phyloP scores from a whole-genome alignment of 2,329 filamentous ascomycete genomes.

The Aspergillus caelatus region DNA sequence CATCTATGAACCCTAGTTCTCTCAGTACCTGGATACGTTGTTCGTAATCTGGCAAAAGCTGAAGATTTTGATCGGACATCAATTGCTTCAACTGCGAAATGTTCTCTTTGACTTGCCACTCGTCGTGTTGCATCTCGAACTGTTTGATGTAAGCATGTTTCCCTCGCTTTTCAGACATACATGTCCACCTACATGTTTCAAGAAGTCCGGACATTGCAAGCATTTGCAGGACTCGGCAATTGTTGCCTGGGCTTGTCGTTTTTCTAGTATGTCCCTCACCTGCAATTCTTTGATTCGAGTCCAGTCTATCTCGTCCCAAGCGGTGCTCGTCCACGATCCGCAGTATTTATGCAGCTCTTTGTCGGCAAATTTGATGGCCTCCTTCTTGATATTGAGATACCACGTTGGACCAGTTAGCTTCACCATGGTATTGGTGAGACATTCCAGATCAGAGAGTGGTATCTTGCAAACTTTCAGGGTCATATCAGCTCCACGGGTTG shows the following conservation, averaged over 20 bases:
- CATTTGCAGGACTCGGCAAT: constrained; percentile 68
- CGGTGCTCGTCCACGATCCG: constrained; percentile 70
- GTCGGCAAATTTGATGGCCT: constrained; percentile 63
- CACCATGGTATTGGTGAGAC: constrained; percentile 71
- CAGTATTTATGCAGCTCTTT: constrained; percentile 71
- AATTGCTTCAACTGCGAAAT: constrained; percentile 83
- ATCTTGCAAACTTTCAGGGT: constrained; percentile 70
- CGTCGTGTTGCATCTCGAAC: constrained; percentile 95
- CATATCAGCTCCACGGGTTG: constrained; percentile 68
- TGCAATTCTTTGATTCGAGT: constrained; percentile 78
- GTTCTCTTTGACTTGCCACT: constrained; percentile 94
- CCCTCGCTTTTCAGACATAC: neutral
- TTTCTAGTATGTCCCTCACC: constrained; percentile 76
- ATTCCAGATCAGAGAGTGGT: constrained; percentile 78
- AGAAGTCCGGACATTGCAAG: constrained; percentile 72
- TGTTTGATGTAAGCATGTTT: constrained; percentile 41
- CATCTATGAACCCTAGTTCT: constrained; percentile 90
- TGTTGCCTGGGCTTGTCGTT: constrained; percentile 65
- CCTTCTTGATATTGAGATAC: constrained; percentile 55
- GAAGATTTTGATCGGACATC: constrained; percentile 94
- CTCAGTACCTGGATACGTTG: constrained; percentile 90
- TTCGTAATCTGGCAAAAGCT: constrained; percentile 93
- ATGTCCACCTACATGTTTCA: constrained; percentile 74
- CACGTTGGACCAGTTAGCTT: constrained; percentile 54
- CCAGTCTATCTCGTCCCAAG: constrained; percentile 86